Conservation (phyloP, 2,329 filamentous ascomycete species). For the Phaeoacremonium minimum region DNA sequence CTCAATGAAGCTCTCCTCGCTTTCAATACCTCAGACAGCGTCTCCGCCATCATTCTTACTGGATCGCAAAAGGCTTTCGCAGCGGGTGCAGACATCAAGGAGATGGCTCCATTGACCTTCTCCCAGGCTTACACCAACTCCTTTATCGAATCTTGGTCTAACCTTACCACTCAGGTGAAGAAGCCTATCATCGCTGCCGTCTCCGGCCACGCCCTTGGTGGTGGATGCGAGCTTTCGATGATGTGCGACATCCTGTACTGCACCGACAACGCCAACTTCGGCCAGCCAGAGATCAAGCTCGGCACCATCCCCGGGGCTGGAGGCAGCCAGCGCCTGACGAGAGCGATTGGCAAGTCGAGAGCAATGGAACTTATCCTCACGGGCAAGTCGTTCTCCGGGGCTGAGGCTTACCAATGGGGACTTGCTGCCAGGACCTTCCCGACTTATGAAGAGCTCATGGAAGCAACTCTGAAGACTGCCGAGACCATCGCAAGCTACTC, state of each 20-base stretch:
- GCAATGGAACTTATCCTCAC: constrained; percentile 92
- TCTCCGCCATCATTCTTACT: constrained; percentile 78
- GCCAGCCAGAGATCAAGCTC: constrained; percentile 95
- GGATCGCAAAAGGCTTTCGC: constrained; percentile 89
- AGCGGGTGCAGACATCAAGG: constrained; percentile 96
- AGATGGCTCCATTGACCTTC: constrained; percentile 94
- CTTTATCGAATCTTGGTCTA: constrained; percentile 95
- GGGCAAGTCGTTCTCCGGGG: constrained; percentile 76
- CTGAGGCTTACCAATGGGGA: constrained; percentile 85
- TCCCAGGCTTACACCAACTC: constrained; percentile 79
- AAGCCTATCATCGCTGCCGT: constrained; percentile 94
- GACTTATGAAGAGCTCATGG: constrained; percentile 75
- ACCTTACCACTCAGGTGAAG: constrained; percentile 77
- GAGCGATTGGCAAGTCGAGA: constrained; percentile 75
- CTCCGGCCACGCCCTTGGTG: constrained; percentile 89
- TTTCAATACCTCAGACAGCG: constrained; percentile 65
- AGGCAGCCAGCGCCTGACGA: constrained; percentile 82
- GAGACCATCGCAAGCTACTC: constrained; percentile 87
- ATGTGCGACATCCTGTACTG: constrained; percentile 97
- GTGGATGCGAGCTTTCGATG: constrained; percentile 93
- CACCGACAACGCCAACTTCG: constrained; percentile 80
- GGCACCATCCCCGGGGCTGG: constrained; percentile 90
- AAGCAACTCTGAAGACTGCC: constrained; percentile 76
- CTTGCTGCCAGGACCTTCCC: constrained; percentile 80
- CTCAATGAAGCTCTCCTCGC: constrained; percentile 73